These are phyloP conservation scores for Mollisia scopiformis DNA, from an alignment of 2,329 filamentous ascomycete species.

Conservation along the genomic window DNA sequence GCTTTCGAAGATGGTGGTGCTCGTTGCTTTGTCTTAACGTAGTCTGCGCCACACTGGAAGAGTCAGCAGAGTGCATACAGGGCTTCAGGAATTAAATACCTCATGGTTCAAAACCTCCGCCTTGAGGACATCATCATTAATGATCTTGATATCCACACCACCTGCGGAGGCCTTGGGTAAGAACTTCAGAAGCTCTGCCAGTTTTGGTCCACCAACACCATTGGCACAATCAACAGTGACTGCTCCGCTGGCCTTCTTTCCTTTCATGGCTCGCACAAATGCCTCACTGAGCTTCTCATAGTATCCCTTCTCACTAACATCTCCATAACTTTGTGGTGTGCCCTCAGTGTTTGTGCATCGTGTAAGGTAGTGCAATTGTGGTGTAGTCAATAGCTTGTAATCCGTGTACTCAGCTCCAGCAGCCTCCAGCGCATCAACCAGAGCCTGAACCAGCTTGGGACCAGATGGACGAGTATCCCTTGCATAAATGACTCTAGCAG, in stretches of 20 bases:
- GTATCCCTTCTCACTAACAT: slow-evolving; percentile 88
- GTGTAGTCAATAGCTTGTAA: slow-evolving; percentile 91
- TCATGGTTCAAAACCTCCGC: slow-evolving; percentile 89
- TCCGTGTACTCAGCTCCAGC: slow-evolving; percentile 76
- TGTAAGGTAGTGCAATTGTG: slow-evolving; percentile 96
- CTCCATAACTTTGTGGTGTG: slow-evolving; percentile 84
- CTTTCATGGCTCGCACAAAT: slow-evolving; percentile 81
- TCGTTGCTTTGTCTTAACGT: slow-evolving; percentile 94
- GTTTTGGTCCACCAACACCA: slow-evolving; percentile 91
- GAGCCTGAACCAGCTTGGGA: slow-evolving; percentile 76
- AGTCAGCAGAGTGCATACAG: slow-evolving; percentile 19
- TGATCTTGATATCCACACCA: slow-evolving; percentile 78
- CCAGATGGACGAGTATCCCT: slow-evolving; percentile 94
- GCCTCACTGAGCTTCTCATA: slow-evolving; percentile 89
- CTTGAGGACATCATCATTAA: slow-evolving; percentile 92
- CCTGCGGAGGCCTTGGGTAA: slow-evolving; percentile 69
- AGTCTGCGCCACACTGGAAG: slow-evolving; percentile 85
- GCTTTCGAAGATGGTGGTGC: slow-evolving; percentile 84
- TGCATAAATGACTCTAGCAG: slow-evolving; percentile 84
- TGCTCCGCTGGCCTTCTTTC: slow-evolving; percentile 71
- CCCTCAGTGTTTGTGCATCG: slow-evolving; percentile 92
- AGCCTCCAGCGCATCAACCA: slow-evolving; percentile 79
- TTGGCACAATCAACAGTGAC: slow-evolving; percentile 95
- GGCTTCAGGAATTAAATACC: slow-evolving; percentile 47
- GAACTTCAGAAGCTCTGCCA: slow-evolving; percentile 83